Evolutionary conservation across 768 basidiomycete genomes (phyloP).

Genomic region (Boletus huronensis): DNA sequence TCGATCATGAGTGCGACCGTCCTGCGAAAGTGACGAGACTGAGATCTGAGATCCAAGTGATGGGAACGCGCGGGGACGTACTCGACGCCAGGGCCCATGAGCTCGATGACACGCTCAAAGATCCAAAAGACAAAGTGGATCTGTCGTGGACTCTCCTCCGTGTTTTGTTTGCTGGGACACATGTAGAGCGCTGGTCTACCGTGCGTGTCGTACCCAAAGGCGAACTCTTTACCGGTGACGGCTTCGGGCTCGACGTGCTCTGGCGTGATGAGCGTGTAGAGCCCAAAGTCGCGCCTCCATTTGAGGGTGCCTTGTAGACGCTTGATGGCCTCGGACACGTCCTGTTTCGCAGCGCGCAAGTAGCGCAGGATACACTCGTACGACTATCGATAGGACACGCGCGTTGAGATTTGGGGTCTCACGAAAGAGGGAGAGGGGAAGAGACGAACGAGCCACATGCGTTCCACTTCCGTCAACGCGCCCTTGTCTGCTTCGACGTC

Average conservation of each 20-base stretch:
- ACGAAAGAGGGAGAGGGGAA: neutral
- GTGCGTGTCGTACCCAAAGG: conserved; percentile 69
- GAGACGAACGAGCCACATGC: conserved; percentile 67
- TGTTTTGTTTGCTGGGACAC: conserved; percentile 72
- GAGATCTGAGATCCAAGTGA: neutral
- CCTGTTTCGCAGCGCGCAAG: conserved; percentile 78
- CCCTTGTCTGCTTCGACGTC: conserved; percentile 39
- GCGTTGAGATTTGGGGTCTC: neutral
- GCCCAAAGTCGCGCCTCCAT: conserved; percentile 78
- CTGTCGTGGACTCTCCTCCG: conserved; percentile 62
- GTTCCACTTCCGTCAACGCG: conserved; percentile 59
- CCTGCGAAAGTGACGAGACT: conserved; percentile 34
- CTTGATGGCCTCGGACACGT: conserved; percentile 50
- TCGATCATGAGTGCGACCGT: conserved; percentile 71
- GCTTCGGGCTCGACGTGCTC: conserved; percentile 73
- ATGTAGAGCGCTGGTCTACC: conserved; percentile 71
- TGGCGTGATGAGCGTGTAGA: conserved; percentile 60
- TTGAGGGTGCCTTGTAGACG: conserved; percentile 68
- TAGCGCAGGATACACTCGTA: conserved; percentile 76
- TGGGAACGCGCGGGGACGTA: conserved; percentile 32
- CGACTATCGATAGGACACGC: conserved; percentile 31
- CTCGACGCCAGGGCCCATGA: conserved; percentile 84
- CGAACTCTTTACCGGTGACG: conserved; percentile 76
- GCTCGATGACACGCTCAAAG: conserved; percentile 70
- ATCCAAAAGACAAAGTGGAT: conserved; percentile 73